Conservation (phyloP, 2,329 filamentous ascomycete species). For the Trichoderma gracile region DNA sequence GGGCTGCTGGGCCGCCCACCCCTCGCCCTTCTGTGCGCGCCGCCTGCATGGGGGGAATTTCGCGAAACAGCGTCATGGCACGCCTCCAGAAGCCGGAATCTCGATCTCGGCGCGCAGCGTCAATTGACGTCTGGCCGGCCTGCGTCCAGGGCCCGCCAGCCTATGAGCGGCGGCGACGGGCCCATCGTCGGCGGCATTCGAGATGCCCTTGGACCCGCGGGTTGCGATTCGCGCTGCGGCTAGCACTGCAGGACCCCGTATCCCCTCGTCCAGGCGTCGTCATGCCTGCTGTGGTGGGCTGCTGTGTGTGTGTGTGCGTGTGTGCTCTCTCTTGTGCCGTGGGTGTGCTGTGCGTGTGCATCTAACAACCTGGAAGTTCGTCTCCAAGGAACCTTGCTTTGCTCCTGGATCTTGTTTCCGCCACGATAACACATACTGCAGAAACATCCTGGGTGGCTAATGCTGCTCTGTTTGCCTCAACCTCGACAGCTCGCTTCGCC, state of each 20-base stretch:
- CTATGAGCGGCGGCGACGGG: slow-evolving; percentile 1
- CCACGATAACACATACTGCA: too few relatives aligned
- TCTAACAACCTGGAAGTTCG: too few relatives aligned
- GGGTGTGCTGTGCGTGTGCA: not conserved
- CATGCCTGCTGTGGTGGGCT: not conserved
- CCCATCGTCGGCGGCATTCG: slow-evolving; percentile 14
- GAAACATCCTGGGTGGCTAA: not conserved
- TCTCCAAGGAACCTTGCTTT: too few relatives aligned
- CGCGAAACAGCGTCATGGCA: slow-evolving; percentile 16
- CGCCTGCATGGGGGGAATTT: slow-evolving; percentile 9
- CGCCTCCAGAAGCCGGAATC: slow-evolving; percentile 18
- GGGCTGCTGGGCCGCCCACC: too few relatives aligned
- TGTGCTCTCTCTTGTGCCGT: too few relatives aligned
- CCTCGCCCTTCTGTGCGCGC: not conserved
- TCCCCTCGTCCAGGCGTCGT: slow-evolving; percentile 9
- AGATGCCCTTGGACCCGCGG: slow-evolving; percentile 12
- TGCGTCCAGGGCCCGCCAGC: not conserved
- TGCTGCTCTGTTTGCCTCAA: not conserved
- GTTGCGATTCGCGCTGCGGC: slow-evolving; percentile 20
- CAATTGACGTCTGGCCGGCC: slow-evolving; percentile 18
- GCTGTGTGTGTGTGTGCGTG: too few relatives aligned
- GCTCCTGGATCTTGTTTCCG: not conserved
- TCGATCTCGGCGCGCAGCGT: slow-evolving; percentile 24
- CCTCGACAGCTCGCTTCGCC: not conserved
- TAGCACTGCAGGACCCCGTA: slow-evolving; percentile 24